Percentiles rank a stretch among this genome's conserved stretches.
phyloP scores from a whole-genome alignment of 495 filamentous ascomycete species.

The Tuber indicum region DNA sequence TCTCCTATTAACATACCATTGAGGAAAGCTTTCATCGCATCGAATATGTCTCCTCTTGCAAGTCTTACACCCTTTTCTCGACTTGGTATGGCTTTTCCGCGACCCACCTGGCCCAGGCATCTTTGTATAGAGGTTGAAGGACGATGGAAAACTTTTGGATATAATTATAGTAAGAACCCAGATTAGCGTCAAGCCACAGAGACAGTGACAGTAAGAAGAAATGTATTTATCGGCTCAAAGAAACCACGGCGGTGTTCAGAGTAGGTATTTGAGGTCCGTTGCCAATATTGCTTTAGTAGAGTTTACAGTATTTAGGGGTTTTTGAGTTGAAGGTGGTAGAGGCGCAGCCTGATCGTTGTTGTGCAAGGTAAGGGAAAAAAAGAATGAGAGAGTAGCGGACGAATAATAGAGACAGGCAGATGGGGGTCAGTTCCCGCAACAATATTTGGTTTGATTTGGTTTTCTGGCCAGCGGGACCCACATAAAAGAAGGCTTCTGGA shows the following conservation, averaged over 20 bases:
- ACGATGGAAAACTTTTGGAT: conserved; percentile 18
- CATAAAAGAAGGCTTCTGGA: conserved; percentile 6
- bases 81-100: conserved; percentile 80
- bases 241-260: conserved; percentile 31
- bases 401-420: neutral
- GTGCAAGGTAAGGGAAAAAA: neutral
- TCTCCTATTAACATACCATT: conserved; percentile 64
- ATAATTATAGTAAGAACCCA: conserved; percentile 29
- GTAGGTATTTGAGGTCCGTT: conserved; percentile 32
- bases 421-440: neutral
- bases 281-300: conserved; percentile 28
- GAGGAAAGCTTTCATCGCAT: conserved; percentile 94
- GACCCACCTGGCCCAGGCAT: conserved; percentile 33
- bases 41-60: conserved; percentile 97
- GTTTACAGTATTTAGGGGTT: conserved; percentile 15
- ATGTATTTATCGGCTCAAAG: conserved; percentile 25
- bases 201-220: conserved; percentile 22
- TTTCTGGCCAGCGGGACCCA: neutral
- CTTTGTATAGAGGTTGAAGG: conserved; percentile 21
- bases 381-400: neutral
- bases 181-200: conserved; percentile 26
- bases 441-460: neutral
- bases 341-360: conserved; percentile 28
- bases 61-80: conserved; percentile 91
- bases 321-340: conserved; percentile 24